A percentile compares a stretch with the other conserved stretches of the same genome.
Evolutionary conservation across 2,329 filamentous ascomycete species (phyloP).

Genomic region (Sarocladium strictum): DNA sequence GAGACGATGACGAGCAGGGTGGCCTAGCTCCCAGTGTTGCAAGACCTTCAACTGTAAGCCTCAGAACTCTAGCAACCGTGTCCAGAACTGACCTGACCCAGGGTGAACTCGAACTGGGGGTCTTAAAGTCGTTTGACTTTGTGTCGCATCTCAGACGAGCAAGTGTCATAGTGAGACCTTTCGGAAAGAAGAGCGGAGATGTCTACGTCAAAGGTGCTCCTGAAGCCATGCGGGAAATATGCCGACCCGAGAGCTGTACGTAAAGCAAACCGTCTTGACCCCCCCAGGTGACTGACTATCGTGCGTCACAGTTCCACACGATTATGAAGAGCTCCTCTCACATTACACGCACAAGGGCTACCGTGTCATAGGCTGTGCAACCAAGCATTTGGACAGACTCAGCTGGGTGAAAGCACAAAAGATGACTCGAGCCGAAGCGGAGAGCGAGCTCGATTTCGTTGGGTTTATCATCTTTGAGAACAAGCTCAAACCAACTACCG

Average conservation of each 20-base stretch:
- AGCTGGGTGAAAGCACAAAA: constrained; percentile 95
- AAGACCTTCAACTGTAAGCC: constrained; percentile 58
- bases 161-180: constrained; percentile 86
- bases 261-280: constrained; percentile 17
- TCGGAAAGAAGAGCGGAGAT: constrained; percentile 76
- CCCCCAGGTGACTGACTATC: not conserved
- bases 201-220: constrained; percentile 96
- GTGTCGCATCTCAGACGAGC: constrained; percentile 86
- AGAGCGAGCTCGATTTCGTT: constrained; percentile 77
- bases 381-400: constrained; percentile 78
- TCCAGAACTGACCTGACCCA: constrained; percentile 17
- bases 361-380: constrained; percentile 91
- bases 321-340: constrained; percentile 84
- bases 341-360: constrained; percentile 95
- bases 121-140: constrained; percentile 89
- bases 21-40: constrained; percentile 84
- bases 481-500: constrained; percentile 86
- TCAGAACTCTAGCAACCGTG: not conserved
- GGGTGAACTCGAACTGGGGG: constrained; percentile 73
- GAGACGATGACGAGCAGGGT: constrained; percentile 67
- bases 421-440: constrained; percentile 80
- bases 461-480: constrained; percentile 99
- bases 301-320: constrained; percentile 58
- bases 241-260: constrained; percentile 71
- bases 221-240: constrained; percentile 94